phyloP scores from a whole-genome alignment of 768 basidiomycete species.

The Russula compacta region DNA sequence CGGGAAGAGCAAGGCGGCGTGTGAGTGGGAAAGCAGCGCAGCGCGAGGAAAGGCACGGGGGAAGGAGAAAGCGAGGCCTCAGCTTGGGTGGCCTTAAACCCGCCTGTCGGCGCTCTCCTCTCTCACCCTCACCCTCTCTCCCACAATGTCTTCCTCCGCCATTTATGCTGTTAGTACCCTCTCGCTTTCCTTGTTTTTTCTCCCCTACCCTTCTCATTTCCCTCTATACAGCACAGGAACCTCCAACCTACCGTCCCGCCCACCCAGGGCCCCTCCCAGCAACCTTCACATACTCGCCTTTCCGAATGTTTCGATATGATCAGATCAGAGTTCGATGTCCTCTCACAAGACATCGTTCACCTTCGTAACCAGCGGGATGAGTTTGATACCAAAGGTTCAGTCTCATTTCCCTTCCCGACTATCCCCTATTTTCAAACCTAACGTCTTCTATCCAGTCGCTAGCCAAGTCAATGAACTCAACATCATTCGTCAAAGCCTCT shows the following conservation, averaged over 20 bases:
- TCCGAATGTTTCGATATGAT: constrained; percentile 76
- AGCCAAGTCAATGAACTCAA: constrained; percentile 85
- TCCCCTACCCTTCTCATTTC: neutral
- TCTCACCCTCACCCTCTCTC: neutral
- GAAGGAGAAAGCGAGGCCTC: neutral
- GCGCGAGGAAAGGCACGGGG: neutral
- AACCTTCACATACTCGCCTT: constrained; percentile 36
- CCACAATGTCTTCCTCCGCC: constrained; percentile 23
- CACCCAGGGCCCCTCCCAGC: constrained; percentile 26
- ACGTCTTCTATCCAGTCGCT: constrained; percentile 38
- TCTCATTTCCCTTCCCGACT: neutral
- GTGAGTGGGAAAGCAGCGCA: neutral
- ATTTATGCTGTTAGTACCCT: constrained; percentile 24
- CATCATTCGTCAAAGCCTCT: constrained; percentile 80
- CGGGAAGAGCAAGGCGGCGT: neutral
- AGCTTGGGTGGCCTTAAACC: constrained; percentile 6
- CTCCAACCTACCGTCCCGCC: constrained; percentile 35
- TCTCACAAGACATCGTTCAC: constrained; percentile 56
- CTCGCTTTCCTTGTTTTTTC: neutral
- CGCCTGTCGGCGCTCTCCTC: constrained; percentile 17
- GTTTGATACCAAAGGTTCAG: constrained; percentile 79
- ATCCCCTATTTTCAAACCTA: neutral
- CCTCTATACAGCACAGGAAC: constrained; percentile 31
- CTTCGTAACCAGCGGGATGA: constrained; percentile 80
- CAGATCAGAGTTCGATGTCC: constrained; percentile 73